A percentile compares a stretch with the other conserved stretches of the same genome.
phyloP scores from a whole-genome alignment of 2,329 filamentous ascomycete species.

The Aspergillus calidoustus region DNA sequence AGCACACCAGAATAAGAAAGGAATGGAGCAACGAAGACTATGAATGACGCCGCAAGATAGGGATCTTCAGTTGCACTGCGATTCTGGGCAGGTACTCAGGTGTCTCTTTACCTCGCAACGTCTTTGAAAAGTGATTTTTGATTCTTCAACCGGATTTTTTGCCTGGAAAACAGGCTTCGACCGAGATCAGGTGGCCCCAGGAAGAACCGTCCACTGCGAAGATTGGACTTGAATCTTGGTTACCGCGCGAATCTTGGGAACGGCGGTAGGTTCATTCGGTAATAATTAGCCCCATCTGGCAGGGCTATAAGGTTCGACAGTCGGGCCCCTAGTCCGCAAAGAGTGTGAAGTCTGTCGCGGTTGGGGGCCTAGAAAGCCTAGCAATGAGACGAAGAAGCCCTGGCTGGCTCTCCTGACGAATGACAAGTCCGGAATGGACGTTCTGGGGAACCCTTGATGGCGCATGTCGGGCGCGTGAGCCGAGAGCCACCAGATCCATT shows the following conservation, averaged over 20 bases:
- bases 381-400: background rate
- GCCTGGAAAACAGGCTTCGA: slow-evolving; percentile 1
- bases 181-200: slow-evolving; percentile 17
- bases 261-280: slow-evolving; percentile 15
- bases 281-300: background rate
- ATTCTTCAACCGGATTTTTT: slow-evolving; percentile 6
- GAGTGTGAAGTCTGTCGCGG: slow-evolving; percentile 18
- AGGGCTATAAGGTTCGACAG: slow-evolving; percentile 15
- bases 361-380: slow-evolving; percentile 1
- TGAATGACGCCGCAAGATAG: slow-evolving; percentile 23
- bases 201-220: background rate
- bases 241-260: slow-evolving; percentile 8
- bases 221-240: slow-evolving; percentile 11
- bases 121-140: slow-evolving; percentile 13
- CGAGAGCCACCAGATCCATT: slow-evolving; percentile 18
- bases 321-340: slow-evolving; percentile 10
- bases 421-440: slow-evolving; percentile 19
- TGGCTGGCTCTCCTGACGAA: background rate
- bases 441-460: slow-evolving; percentile 26
- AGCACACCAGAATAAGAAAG: background rate
- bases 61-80: slow-evolving; percentile 24
- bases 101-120: background rate
- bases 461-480: slow-evolving; percentile 23
- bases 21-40: slow-evolving; percentile 9
- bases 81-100: slow-evolving; percentile 6